Evolutionary conservation across 768 basidiomycete species (phyloP).

Genomic region (Xanthoconium stramineum): DNA sequence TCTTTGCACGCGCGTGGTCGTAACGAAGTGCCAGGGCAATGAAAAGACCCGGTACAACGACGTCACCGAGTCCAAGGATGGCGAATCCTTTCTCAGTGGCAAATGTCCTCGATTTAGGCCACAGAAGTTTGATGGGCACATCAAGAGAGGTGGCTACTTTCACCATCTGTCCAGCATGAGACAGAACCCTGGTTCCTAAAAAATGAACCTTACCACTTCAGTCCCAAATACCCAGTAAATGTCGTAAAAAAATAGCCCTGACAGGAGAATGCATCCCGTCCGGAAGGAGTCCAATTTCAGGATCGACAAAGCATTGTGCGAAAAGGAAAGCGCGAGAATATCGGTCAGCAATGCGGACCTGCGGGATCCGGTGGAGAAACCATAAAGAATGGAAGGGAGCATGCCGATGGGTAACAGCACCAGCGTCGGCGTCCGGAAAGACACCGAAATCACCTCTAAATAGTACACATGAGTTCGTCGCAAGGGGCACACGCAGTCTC

Average conservation of each 20-base stretch:
- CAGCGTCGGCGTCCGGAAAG: conserved; percentile 57
- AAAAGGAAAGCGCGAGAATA: conserved; percentile 72
- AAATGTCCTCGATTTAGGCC: conserved; percentile 65
- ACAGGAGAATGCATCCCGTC: conserved; percentile 80
- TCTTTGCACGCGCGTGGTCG: conserved; percentile 54
- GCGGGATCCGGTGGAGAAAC: conserved; percentile 39
- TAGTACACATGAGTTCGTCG: conserved; percentile 6
- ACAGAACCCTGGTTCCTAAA: neutral
- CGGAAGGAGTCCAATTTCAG: conserved; percentile 86
- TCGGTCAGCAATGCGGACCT: conserved; percentile 77
- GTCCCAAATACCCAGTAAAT: conserved; percentile 95
- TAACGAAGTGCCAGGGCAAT: conserved; percentile 84
- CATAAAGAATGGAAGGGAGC: conserved; percentile 65
- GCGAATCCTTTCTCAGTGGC: conserved; percentile 60
- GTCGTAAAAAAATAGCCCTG: conserved; percentile 89
- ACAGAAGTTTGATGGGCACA: conserved; percentile 90
- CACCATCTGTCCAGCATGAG: conserved; percentile 64
- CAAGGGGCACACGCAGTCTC: conserved; percentile 1
- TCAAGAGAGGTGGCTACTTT: conserved; percentile 88
- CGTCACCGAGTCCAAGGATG: conserved; percentile 91
- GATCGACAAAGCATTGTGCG: conserved; percentile 73
- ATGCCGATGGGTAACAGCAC: conserved; percentile 56
- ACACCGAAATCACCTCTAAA: conserved; percentile 40
- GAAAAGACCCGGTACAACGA: conserved; percentile 67
- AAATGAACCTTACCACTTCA: conserved; percentile 59